Conservation (phyloP, 2,329 filamentous ascomycete genomes). For the Macroventuria anomochaeta region DNA sequence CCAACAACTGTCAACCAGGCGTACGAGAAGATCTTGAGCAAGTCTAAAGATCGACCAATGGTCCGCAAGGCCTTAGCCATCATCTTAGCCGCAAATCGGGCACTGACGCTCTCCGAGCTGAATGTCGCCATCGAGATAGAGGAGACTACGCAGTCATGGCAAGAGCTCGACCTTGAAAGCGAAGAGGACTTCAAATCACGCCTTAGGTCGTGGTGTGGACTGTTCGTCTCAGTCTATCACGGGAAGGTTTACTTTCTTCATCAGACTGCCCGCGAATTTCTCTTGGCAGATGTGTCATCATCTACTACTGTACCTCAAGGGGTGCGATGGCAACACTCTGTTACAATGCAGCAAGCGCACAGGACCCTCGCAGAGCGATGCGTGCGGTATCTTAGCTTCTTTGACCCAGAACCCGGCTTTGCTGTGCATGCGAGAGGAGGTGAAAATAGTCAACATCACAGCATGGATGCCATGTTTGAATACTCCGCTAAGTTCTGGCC, state of each 20-base stretch:
- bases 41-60: slow-evolving; percentile 16
- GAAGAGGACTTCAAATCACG: slow-evolving; percentile 19
- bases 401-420: not conserved
- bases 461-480: slow-evolving; percentile 8
- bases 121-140: slow-evolving; percentile 19
- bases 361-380: slow-evolving; percentile 19
- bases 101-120: slow-evolving; percentile 23
- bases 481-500: slow-evolving; percentile 20
- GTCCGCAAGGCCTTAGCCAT: slow-evolving; percentile 19
- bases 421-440: not conserved
- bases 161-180: slow-evolving; percentile 18
- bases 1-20: slow-evolving; percentile 21
- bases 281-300: slow-evolving; percentile 10
- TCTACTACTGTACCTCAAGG: slow-evolving; percentile 5
- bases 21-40: slow-evolving; percentile 24
- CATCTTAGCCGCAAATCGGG: slow-evolving; percentile 18
- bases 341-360: slow-evolving; percentile 14
- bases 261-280: slow-evolving; percentile 22
- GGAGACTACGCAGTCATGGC: slow-evolving; percentile 1
- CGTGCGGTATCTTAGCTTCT: slow-evolving; percentile 20
- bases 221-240: slow-evolving; percentile 23
- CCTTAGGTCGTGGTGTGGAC: slow-evolving; percentile 20
- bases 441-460: not conserved
- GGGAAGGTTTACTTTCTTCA: slow-evolving; percentile 23
- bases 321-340: slow-evolving; percentile 14